phyloP scores from a whole-genome alignment of 257 asterid species.

The Solanum acaule region DNA sequence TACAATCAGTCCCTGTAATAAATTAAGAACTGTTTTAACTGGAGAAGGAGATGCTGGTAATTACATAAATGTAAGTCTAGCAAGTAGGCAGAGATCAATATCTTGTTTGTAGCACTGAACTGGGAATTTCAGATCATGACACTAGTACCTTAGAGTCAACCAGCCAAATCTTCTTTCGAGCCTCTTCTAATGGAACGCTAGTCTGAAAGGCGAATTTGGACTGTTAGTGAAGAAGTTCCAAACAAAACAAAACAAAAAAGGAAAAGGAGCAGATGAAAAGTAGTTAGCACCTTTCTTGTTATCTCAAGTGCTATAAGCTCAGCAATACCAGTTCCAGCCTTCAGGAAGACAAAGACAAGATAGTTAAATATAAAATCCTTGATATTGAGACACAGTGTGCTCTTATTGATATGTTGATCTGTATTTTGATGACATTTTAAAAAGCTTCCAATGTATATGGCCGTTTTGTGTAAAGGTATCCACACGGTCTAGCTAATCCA shows the following conservation, averaged over 20 bases:
- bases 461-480: not conserved
- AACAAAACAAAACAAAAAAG: not conserved
- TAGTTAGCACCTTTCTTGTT: conserved; percentile 47
- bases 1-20: conserved; percentile 61
- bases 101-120: not conserved
- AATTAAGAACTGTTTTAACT: not conserved
- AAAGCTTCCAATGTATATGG: not conserved
- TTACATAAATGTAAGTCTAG: not conserved
- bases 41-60: conserved; percentile 1
- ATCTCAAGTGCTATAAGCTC: conserved; percentile 90
- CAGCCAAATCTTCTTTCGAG: conserved; percentile 88
- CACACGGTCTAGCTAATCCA: not conserved
- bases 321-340: conserved; percentile 98
- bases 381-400: not conserved
- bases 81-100: not conserved
- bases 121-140: not conserved
- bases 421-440: not conserved
- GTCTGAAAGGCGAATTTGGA: conserved; percentile 34
- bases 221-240: not conserved
- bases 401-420: not conserved
- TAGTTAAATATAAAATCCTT: conserved; percentile 4
- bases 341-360: conserved; percentile 15
- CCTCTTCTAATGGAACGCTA: conserved; percentile 45
- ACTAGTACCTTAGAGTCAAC: conserved; percentile 73
- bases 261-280: not conserved